Evolutionary conservation across 331 rosid genomes (phyloP).

Genomic region (Malus hybrid): DNA sequence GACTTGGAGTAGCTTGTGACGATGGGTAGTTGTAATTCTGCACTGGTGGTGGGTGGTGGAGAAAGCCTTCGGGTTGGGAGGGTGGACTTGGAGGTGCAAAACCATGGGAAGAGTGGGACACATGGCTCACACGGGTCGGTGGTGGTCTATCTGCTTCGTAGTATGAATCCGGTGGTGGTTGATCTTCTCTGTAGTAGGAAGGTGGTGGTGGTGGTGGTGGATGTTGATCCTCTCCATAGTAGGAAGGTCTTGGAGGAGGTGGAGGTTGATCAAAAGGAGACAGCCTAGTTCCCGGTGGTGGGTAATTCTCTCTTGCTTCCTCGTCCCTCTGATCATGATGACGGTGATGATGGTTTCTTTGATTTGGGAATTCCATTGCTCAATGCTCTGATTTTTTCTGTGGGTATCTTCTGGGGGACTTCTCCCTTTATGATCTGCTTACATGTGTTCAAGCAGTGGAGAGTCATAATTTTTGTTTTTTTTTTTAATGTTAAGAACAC

Average conservation of each 20-base stretch:
- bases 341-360: background rate
- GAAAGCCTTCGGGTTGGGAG: background rate
- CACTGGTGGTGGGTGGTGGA: slow-evolving; percentile 5
- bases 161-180: slow-evolving; percentile 8
- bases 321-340: background rate
- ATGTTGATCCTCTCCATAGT: background rate
- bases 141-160: slow-evolving; percentile 6
- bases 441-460: too few species aligned
- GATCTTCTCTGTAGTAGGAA: background rate
- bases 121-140: slow-evolving; percentile 10
- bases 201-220: slow-evolving; percentile 18
- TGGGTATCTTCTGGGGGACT: background rate
- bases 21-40: slow-evolving; percentile 14
- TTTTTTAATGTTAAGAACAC: too few species aligned
- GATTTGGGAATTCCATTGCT: background rate
- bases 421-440: background rate
- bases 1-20: background rate
- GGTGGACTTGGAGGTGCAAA: background rate
- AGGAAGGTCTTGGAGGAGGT: slow-evolving; percentile 23
- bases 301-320: slow-evolving; percentile 12
- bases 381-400: background rate
- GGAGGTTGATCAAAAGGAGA: slow-evolving; percentile 24
- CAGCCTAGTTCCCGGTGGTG: slow-evolving; percentile 32
- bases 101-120: background rate
- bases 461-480: too few species aligned